A percentile compares a stretch with the other conserved stretches of the same genome.
Evolutionary conservation across 1,284 basidiomycete genomes (phyloP).

Genomic region (Xerocomus amazonicus): DNA sequence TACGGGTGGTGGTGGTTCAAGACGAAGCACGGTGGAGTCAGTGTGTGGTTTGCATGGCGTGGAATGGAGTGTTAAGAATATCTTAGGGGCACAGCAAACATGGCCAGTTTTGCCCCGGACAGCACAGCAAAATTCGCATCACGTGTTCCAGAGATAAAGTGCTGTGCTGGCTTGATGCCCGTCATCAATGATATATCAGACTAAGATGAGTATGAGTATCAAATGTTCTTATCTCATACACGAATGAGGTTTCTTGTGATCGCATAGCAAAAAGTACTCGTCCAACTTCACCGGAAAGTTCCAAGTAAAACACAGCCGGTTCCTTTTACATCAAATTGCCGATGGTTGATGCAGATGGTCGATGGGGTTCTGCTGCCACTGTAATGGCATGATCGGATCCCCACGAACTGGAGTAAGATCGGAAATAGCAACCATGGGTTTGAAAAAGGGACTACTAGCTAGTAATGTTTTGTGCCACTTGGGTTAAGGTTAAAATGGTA

Average conservation of each 20-base stretch:
- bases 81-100: neutral
- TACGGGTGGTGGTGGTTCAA: slow-evolving; percentile 13
- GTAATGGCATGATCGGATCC: slow-evolving; percentile 31
- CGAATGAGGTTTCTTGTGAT: too few relatives aligned
- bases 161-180: too few relatives aligned
- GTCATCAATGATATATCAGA: too few relatives aligned
- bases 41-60: neutral
- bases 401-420: slow-evolving; percentile 12
- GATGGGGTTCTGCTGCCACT: slow-evolving; percentile 24
- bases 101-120: too few relatives aligned
- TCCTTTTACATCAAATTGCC: slow-evolving; percentile 21
- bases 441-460: too few relatives aligned
- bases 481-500: slow-evolving; percentile 17
- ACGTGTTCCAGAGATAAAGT: too few relatives aligned
- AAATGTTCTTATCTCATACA: too few relatives aligned
- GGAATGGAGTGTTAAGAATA: neutral
- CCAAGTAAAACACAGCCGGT: neutral
- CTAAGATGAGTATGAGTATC: too few relatives aligned
- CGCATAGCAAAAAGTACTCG: neutral
- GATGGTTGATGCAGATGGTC: slow-evolving; percentile 4
- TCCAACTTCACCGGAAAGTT: too few relatives aligned
- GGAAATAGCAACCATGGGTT: neutral
- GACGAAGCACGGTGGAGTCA: neutral
- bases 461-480: too few relatives aligned
- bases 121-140: too few relatives aligned